These are phyloP conservation scores for Cinnamomum micranthum DNA, from an alignment of 164 flowering plant genomes.

Conservation along the genomic window DNA sequence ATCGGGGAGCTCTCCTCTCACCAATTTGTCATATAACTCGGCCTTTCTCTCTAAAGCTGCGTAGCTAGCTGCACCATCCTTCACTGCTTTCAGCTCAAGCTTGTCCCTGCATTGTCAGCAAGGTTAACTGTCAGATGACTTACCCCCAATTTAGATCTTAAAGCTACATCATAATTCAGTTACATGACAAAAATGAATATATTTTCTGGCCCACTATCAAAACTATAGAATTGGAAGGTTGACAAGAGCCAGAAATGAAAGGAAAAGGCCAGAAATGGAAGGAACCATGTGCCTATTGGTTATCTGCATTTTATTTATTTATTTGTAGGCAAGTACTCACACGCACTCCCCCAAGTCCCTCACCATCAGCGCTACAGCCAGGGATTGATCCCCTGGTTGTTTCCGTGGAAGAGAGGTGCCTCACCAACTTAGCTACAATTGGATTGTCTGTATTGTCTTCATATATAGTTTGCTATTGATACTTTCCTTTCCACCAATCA, in stretches of 20 bases:
- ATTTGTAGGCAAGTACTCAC: too few species aligned
- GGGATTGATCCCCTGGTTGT: too few species aligned
- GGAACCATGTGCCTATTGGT: not conserved
- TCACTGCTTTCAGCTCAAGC: slow-evolving; percentile 82
- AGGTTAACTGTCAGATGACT: not conserved
- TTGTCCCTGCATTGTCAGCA: slow-evolving; percentile 62
- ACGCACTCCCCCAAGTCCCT: too few species aligned
- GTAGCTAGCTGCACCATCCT: slow-evolving; percentile 83
- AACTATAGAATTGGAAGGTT: not conserved
- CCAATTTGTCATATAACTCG: slow-evolving; percentile 73
- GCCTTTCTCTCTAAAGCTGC: slow-evolving; percentile 94
- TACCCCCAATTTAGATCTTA: not conserved
- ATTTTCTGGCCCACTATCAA: not conserved
- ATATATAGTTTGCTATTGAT: not conserved
- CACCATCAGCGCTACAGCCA: too few species aligned
- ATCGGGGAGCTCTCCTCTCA: slow-evolving; percentile 79
- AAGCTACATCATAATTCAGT: not conserved
- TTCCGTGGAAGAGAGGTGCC: too few species aligned
- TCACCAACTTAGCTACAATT: too few species aligned
- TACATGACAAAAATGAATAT: not conserved
- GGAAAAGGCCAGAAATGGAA: too few species aligned
- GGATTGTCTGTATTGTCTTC: too few species aligned
- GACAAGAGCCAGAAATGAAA: not conserved
- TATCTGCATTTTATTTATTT: not conserved
- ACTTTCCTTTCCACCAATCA: not conserved